Evolutionary conservation across 164 flowering plant species (phyloP).

Genomic region (Vitis labrusca): DNA sequence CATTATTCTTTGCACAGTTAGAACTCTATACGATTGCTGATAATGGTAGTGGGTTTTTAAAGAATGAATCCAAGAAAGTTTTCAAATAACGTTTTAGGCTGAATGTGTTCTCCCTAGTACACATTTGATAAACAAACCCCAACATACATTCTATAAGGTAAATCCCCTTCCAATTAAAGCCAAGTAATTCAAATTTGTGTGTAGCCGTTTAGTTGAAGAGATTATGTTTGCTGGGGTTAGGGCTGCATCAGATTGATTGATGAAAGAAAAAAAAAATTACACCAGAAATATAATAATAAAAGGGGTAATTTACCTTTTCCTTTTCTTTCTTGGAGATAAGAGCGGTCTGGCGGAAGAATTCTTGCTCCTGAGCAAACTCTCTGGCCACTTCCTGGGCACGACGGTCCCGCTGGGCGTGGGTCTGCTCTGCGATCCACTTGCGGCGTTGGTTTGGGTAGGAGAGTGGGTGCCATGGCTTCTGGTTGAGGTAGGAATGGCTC

Average conservation of each 20-base stretch:
- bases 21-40: no score
- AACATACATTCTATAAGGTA: no score
- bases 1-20: no score
- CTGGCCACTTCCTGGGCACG: slow-evolving; percentile 82
- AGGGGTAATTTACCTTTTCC: slow-evolving; percentile 56
- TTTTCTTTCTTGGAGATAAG: slow-evolving; percentile 83
- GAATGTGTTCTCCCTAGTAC: background rate
- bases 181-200: no score
- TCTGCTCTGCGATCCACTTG: slow-evolving; percentile 97
- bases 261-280: background rate
- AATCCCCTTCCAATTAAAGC: no score
- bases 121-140: no score
- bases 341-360: slow-evolving; percentile 82
- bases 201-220: no score
- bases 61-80: no score
- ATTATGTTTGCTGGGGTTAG: no score
- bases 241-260: no score
- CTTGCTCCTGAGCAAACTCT: slow-evolving; percentile 98
- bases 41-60: no score
- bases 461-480: slow-evolving; percentile 99
- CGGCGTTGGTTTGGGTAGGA: slow-evolving; percentile 98
- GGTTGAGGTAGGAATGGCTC: slow-evolving; percentile 90
- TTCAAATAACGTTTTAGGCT: background rate
- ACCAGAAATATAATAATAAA: no score
- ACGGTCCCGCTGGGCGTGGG: slow-evolving; percentile 64